A percentile compares a stretch with the other conserved stretches of the same genome.
phyloP scores from a whole-genome alignment of 495 filamentous ascomycete genomes.

The Thermothielavioides terrestris region DNA sequence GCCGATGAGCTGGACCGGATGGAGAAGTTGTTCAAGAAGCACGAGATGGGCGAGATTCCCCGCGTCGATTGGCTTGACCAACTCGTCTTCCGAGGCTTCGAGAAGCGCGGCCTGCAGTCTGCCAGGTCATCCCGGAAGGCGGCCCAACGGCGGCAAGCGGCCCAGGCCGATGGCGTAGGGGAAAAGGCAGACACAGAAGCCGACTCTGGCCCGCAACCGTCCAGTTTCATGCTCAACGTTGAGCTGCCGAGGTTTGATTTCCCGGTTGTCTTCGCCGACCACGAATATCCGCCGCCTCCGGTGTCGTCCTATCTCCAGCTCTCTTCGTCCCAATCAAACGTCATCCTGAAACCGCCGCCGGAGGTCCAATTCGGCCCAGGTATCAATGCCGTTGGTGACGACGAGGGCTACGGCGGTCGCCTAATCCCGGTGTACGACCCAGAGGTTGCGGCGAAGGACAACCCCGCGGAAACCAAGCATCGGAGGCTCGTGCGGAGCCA shows the following conservation, averaged over 20 bases:
- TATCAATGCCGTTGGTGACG: constrained; percentile 56
- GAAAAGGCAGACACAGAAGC: constrained; percentile 29
- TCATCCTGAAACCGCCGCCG: constrained; percentile 65
- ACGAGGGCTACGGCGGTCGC: constrained; percentile 44
- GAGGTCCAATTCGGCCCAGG: constrained; percentile 78
- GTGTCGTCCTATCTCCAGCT: constrained; percentile 61
- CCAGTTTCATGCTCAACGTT: constrained; percentile 65
- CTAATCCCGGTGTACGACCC: constrained; percentile 87
- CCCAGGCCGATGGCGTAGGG: constrained; percentile 11
- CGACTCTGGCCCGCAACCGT: constrained; percentile 41
- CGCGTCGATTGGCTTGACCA: constrained; percentile 92
- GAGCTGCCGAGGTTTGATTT: constrained; percentile 95
- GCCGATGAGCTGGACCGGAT: constrained; percentile 71
- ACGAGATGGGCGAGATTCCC: constrained; percentile 93
- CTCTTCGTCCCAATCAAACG: constrained; percentile 52
- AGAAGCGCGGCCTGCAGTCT: constrained; percentile 60
- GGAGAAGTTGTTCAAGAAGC: constrained; percentile 87
- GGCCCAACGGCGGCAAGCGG: constrained; percentile 26
- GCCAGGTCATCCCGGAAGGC: constrained; percentile 31
- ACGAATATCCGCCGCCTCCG: constrained; percentile 79
- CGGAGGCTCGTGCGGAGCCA: constrained; percentile 76
- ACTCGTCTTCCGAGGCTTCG: constrained; percentile 77
- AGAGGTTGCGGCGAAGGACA: constrained; percentile 77
- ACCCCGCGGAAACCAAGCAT: constrained; percentile 94
- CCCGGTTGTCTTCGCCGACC: constrained; percentile 88